Evolutionary conservation across 2,329 filamentous ascomycete genomes (phyloP).

Genomic region (Penicillium sclerotiorum): DNA sequence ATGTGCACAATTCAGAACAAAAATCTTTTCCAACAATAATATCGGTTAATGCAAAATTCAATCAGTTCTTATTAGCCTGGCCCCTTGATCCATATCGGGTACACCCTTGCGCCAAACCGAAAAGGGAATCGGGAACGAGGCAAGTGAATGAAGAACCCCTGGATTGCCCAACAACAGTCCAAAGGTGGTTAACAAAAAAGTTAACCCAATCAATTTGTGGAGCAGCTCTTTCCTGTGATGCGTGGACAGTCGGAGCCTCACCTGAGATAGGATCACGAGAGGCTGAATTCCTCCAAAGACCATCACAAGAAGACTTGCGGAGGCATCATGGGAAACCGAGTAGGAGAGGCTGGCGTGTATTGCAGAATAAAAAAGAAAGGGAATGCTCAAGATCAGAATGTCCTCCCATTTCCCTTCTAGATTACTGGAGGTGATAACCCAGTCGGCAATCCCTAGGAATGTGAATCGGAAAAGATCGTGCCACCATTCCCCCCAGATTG

Average conservation of each 20-base stretch:
- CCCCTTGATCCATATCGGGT: not conserved
- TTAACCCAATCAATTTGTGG: not conserved
- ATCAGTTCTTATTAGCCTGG: not conserved
- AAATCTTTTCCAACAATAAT: no score
- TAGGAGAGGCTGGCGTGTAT: not conserved
- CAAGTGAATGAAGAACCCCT: not conserved
- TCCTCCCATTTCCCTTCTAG: not conserved
- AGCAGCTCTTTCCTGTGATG: not conserved
- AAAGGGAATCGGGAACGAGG: not conserved
- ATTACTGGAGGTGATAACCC: not conserved
- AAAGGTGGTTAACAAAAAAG: not conserved
- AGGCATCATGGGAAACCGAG: not conserved
- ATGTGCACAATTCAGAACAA: no score
- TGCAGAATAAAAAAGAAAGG: not conserved
- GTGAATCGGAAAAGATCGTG: not conserved
- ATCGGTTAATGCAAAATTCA: no score
- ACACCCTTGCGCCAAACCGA: not conserved
- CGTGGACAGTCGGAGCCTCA: not conserved
- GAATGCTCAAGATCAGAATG: not conserved
- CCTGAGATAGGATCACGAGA: not conserved
- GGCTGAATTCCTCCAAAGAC: not conserved
- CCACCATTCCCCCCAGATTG: conserved; percentile 1
- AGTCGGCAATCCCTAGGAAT: conserved; percentile 1
- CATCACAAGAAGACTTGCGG: not conserved
- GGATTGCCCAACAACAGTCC: not conserved